Evolutionary conservation across 2,329 filamentous ascomycete species (phyloP).

Genomic region (Claviceps africana): DNA sequence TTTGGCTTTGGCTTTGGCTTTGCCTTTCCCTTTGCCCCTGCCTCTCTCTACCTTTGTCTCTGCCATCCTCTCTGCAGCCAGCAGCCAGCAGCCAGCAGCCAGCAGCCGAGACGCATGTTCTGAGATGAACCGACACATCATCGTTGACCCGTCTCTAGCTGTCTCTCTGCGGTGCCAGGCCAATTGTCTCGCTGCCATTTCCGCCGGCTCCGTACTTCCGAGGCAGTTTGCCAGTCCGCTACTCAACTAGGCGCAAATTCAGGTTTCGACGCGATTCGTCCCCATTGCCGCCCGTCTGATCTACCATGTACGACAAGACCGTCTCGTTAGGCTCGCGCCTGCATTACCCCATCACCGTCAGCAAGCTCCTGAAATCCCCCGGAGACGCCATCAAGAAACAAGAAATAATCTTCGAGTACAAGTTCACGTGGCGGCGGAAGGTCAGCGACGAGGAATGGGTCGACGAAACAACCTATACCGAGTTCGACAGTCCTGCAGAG

Average conservation of each 20-base stretch:
- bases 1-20: too few relatives aligned
- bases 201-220: not conserved
- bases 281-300: not conserved
- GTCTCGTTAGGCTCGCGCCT: constrained; percentile 48
- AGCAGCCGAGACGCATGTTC: not conserved
- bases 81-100: not conserved
- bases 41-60: too few relatives aligned
- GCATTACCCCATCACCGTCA: constrained; percentile 88
- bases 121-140: not conserved
- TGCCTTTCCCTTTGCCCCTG: too few relatives aligned
- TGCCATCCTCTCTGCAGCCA: not conserved
- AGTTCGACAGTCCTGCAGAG: constrained; percentile 73
- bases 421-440: constrained; percentile 65
- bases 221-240: not conserved
- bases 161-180: not conserved
- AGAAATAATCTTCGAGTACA: constrained; percentile 73
- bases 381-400: constrained; percentile 64
- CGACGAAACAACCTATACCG: constrained; percentile 55
- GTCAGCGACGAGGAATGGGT: constrained; percentile 50
- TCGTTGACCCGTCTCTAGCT: not conserved
- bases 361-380: constrained; percentile 61
- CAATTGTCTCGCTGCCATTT: not conserved
- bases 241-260: not conserved
- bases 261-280: not conserved
- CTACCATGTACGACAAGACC: constrained; percentile 24